Evolutionary conservation across 345 rosid species (phyloP).

Genomic region (Sisymbrium altissimum): DNA sequence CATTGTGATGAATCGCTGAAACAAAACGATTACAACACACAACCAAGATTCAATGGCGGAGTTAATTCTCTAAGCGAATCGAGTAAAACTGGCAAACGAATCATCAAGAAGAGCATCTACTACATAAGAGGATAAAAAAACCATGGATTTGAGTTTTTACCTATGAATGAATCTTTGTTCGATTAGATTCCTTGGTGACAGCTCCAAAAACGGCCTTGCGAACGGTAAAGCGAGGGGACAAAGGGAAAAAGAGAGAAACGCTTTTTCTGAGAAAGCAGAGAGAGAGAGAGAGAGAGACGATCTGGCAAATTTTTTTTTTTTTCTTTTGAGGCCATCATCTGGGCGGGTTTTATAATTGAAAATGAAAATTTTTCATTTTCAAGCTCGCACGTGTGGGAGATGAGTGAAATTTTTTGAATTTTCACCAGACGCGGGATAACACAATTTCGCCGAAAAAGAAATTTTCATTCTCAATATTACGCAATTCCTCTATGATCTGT

Average conservation of each 20-base stretch:
- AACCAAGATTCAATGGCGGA: neutral
- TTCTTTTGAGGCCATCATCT: slow-evolving; percentile 6
- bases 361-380: slow-evolving; percentile 23
- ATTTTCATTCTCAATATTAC: neutral
- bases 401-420: slow-evolving; percentile 24
- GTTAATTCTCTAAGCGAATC: too few relatives aligned
- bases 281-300: too few relatives aligned
- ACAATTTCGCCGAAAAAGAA: neutral
- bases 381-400: slow-evolving; percentile 24
- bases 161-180: slow-evolving; percentile 4
- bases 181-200: slow-evolving; percentile 8
- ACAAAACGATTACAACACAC: too few relatives aligned
- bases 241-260: slow-evolving; percentile 8
- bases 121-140: neutral
- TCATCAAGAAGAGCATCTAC: too few relatives aligned
- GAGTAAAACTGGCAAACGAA: too few relatives aligned
- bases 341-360: slow-evolving; percentile 36
- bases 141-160: neutral
- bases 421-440: slow-evolving; percentile 29
- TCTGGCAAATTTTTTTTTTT: too few relatives aligned
- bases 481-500: too few relatives aligned
- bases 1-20: slow-evolving; percentile 34
- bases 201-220: slow-evolving; percentile 1
- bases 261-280: slow-evolving; percentile 17
- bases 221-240: slow-evolving; percentile 24